Conservation (phyloP, 1,284 basidiomycete species). For the Ceratobasidium sp. region DNA sequence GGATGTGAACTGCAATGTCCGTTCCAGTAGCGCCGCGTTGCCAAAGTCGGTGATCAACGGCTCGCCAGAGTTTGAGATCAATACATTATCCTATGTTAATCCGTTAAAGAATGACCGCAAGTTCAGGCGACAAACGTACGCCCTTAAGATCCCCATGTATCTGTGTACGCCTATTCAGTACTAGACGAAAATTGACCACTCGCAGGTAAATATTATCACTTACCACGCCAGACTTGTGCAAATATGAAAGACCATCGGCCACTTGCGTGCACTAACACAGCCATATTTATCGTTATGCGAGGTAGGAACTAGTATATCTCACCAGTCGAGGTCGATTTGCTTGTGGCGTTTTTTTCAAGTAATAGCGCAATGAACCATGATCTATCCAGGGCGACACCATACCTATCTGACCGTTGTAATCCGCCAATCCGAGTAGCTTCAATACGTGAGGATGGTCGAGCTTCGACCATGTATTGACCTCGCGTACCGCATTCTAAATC, state of each 20-base stretch:
- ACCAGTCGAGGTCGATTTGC: slow-evolving; percentile 16
- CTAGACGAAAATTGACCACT: neutral
- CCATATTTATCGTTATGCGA: neutral
- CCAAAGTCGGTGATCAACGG: slow-evolving; percentile 30
- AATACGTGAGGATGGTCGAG: slow-evolving; percentile 11
- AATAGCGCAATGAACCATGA: neutral
- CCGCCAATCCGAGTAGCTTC: slow-evolving; percentile 6
- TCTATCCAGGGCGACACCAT: slow-evolving; percentile 33
- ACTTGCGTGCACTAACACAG: neutral
- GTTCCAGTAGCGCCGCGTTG: neutral
- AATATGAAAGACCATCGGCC: slow-evolving; percentile 21
- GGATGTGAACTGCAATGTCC: slow-evolving; percentile 12
- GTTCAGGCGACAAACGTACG: neutral
- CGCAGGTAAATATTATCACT: neutral
- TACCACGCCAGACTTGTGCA: slow-evolving; percentile 12
- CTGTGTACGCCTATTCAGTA: neutral
- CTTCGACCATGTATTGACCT: slow-evolving; percentile 31
- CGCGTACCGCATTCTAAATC: slow-evolving; percentile 13
- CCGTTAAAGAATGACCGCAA: neutral
- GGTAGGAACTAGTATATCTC: neutral
- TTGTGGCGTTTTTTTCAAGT: neutral
- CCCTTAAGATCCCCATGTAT: slow-evolving; percentile 40
- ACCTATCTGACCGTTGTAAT: slow-evolving; percentile 9
- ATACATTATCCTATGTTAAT: neutral
- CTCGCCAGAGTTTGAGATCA: neutral